phyloP scores from a whole-genome alignment of 768 basidiomycete species.

The Hericium erinaceus region DNA sequence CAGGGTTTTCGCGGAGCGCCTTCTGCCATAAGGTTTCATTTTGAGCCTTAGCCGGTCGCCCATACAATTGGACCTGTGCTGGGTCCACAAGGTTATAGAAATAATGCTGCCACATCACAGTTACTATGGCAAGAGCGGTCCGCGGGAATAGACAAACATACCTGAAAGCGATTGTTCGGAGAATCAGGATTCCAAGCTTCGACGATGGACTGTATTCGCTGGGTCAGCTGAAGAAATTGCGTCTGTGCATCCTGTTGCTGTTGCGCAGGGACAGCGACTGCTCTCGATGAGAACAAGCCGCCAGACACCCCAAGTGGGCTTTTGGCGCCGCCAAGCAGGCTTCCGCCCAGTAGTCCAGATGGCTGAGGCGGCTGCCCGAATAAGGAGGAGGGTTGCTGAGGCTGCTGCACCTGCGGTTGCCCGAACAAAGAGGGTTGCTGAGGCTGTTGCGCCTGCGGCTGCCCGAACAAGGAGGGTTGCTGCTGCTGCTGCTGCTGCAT shows the following conservation, averaged over 20 bases:
- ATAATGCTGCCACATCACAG: constrained; percentile 40
- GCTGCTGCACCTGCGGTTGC: constrained; percentile 5
- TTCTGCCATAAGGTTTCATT: constrained; percentile 73
- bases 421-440: constrained; percentile 15
- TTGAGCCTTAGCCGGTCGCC: constrained; percentile 60
- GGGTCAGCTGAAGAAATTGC: constrained; percentile 43
- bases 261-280: constrained; percentile 27
- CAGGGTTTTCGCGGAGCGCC: constrained; percentile 73
- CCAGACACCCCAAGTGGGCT: constrained; percentile 17
- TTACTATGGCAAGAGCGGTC: background rate
- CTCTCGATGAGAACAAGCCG: constrained; percentile 16
- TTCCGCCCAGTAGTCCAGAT: constrained; percentile 15
- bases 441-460: constrained; percentile 5
- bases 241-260: constrained; percentile 52
- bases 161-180: constrained; percentile 73
- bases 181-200: constrained; percentile 65
- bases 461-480: constrained; percentile 15
- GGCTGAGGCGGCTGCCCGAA: constrained; percentile 15
- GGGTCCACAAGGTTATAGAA: constrained; percentile 85
- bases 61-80: constrained; percentile 51
- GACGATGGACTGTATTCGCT: constrained; percentile 55
- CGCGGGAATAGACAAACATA: constrained; percentile 21
- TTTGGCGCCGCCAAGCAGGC: constrained; percentile 5
- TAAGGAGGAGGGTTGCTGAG: constrained; percentile 4
- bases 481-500: background rate